These are phyloP conservation scores for Borealophlyctis nickersoniae DNA, from an alignment of 192 early-diverging fungal genomes.

Conservation along the genomic window DNA sequence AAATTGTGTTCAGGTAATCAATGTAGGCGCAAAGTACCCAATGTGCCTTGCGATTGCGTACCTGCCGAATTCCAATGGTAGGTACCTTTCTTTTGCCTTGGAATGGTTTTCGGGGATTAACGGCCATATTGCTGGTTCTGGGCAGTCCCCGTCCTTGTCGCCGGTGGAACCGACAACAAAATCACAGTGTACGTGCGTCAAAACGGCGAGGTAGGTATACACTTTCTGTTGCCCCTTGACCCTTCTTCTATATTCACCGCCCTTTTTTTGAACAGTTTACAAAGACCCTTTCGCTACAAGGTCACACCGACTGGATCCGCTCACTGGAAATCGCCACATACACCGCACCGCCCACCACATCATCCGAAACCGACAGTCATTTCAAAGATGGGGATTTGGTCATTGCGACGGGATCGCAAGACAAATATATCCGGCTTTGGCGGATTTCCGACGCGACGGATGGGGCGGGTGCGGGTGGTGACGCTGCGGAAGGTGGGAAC, in stretches of 20 bases:
- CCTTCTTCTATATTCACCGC: too few relatives aligned
- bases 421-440: slow-evolving; percentile 93
- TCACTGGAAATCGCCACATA: slow-evolving; percentile 70
- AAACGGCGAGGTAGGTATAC: slow-evolving; percentile 29
- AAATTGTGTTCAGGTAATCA: slow-evolving; percentile 66
- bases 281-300: slow-evolving; percentile 63
- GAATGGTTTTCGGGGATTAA: too few relatives aligned
- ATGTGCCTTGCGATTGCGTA: slow-evolving; percentile 64
- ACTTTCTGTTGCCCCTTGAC: too few relatives aligned
- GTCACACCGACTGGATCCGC: slow-evolving; percentile 94
- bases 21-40: slow-evolving; percentile 63
- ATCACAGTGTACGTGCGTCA: slow-evolving; percentile 65
- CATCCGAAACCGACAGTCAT: slow-evolving; percentile 31
- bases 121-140: not conserved
- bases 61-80: slow-evolving; percentile 62
- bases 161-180: slow-evolving; percentile 79
- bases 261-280: too few relatives aligned
- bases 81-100: too few relatives aligned
- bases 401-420: slow-evolving; percentile 86
- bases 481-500: slow-evolving; percentile 2
- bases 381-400: slow-evolving; percentile 75
- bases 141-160: slow-evolving; percentile 63
- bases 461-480: not conserved
- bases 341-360: slow-evolving; percentile 32
- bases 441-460: slow-evolving; percentile 47